Evolutionary conservation across 495 filamentous ascomycete genomes (phyloP), one percentile per base, ranked within the genome.

Genomic region (Hypoxylon subgilvum): DNA sequence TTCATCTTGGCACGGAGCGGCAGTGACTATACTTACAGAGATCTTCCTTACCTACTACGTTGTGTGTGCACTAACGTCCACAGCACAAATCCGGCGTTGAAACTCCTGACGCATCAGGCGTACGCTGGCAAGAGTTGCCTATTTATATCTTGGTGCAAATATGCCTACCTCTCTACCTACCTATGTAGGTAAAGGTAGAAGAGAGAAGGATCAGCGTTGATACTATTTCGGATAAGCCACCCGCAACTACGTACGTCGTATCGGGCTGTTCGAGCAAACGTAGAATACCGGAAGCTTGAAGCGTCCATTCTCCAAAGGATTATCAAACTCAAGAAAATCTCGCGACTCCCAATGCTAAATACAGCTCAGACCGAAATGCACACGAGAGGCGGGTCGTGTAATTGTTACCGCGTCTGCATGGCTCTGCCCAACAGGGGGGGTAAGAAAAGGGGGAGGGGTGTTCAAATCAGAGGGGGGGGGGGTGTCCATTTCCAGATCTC

Each of bases 131-230:
- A 56, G 41, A 62, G 35, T 36, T 47, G 41, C 51, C 59, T 63
- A 63, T 63, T 63, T 63, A 63, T 63, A 63, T 57, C 59, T 38
- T 52, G 59, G 22, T 42, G 47, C 42, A 48, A 36, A 31, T 38
- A 42, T 46, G 58, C 59, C 54, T 58, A 48, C 60, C 60, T 57
- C 51, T 43, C 48, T 58, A 44, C 52, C 47, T 63, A 54, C 60
- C 52, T 58, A 57, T 36, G 52, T 57, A 45, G 61, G 61, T 38
- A 58, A 64, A 46, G 39, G 27, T n/a, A n/a, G n/a, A 30, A 27
- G 36, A 36, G 32, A 49, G 44, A 34, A 64, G 61, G 61, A 64
- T 64, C 61, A 54, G 43, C 61, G 36, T 13, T 54, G 43, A 54
- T 64, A 46, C 61, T 58, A 58, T 58, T 58, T 58, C 51, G 43